Percentiles rank a stretch among this genome's conserved stretches.
These are phyloP conservation scores for Pilobolus umbonatus DNA, from an alignment of 192 early-diverging fungal species.

Conservation along the genomic window DNA sequence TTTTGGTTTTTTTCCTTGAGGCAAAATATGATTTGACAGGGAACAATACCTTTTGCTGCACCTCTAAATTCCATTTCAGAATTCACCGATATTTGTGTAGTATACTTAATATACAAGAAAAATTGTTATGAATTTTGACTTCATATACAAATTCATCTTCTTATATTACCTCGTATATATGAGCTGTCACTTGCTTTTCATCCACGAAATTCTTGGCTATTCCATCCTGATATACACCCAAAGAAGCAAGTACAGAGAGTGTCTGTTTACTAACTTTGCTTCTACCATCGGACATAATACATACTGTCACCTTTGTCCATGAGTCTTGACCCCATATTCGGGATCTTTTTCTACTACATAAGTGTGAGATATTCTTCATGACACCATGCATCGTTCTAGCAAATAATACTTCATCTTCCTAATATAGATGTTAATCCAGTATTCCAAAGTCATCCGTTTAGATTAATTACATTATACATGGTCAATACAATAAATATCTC, in stretches of 20 bases:
- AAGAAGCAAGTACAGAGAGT: conserved; percentile 72
- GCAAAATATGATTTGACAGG: conserved; percentile 88
- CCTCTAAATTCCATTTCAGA: conserved; percentile 58
- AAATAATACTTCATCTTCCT: conserved; percentile 89
- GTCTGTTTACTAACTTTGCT: conserved; percentile 69
- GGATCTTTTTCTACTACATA: conserved; percentile 70
- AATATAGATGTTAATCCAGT: conserved; percentile 6
- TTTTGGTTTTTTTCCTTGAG: conserved; percentile 93
- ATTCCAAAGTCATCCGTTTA: conserved; percentile 56
- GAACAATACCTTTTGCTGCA: conserved; percentile 68
- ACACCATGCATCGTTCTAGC: conserved; percentile 82
- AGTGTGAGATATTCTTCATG: conserved; percentile 92
- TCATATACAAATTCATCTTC: too few species aligned
- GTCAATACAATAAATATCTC: conserved; percentile 84
- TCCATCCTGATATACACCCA: conserved; percentile 76
- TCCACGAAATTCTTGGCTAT: conserved; percentile 65
- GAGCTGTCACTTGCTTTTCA: conserved; percentile 67
- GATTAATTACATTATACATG: conserved; percentile 64
- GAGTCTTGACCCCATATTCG: conserved; percentile 75
- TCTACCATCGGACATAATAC: conserved; percentile 88
- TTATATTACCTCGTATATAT: conserved; percentile 67
- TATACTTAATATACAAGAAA: conserved; percentile 50
- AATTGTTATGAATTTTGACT: neutral
- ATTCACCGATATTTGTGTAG: conserved; percentile 71
- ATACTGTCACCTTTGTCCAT: conserved; percentile 91